Base-by-base conservation (phyloP, 139 green algal species). In the Coelastrella sp. region DNA sequence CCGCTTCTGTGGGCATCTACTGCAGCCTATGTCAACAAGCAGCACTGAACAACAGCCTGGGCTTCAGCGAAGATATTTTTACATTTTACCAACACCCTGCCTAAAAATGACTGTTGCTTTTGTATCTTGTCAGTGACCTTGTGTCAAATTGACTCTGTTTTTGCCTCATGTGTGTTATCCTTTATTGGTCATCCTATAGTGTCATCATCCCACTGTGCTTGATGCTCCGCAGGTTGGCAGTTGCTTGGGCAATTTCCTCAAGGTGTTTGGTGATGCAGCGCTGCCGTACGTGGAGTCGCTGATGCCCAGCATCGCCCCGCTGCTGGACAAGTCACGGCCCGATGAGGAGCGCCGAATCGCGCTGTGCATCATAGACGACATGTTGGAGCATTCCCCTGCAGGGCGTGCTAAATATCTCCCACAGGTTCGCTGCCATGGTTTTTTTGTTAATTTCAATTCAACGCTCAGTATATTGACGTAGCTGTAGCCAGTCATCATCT, bases 361-460 rank as follows among this genome's bases (percentile, higher is more conserved):
- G 27, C 93, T 99, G 27, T 99, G 97, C 90, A 89, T 99, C 73
- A 95, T 99, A 82, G 97, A 99, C 75, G 97, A 99, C 91, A 93
- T 99, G 65, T 82, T 99, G 65, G 96, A 99, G 93, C 93, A 99
- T 93, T 95, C 91, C 4, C 88, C 95, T 9, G 92, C 92, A 22
- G 96, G 95, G 6, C 84, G 94, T 6, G 92, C 76, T 25, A 97
- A 98, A 92, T 97, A 97, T 80, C 89, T 93, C 59, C 35, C 61
- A 4, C 89, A 94, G 78, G 92, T 94, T 49, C 7, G 88, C 14
- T 8, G 68, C 14, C 63, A 4, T 70, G 4, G 12, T 70, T 70
- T 0, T 5, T 49, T 49, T 3, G 1, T 49, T 49, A 3, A 49
- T 49, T 3, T 5, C 35, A 49, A 49, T 49, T 49, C 35, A 49